Evolutionary conservation across 129 eudicot species (phyloP), one percentile per base, ranked within the genome.

Genomic region (Ambrosia artemisiifolia): DNA sequence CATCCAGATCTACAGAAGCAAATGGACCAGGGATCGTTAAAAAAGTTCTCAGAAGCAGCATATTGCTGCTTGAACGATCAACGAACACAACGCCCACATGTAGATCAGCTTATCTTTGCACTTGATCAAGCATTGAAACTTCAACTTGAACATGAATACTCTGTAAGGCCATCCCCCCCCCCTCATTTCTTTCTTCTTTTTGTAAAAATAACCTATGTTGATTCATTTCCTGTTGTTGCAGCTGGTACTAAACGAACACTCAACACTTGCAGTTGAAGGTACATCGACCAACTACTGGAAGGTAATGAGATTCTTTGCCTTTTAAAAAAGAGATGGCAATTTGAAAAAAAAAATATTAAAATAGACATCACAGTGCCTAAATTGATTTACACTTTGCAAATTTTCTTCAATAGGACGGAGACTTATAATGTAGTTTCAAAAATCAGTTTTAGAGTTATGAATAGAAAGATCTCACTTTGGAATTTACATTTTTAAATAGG

Each of bases 91-190:
- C 36, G 63, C 14, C 63, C 63, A 20, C 24, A 56, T 24, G 20
- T 56, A 24, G 63, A 56, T 56, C 63, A 9, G 36, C 11, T 56
- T 24, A 3, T 56, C 35, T 19, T 8, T 8, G 24, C 11, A 7
- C 67, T 63, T 63, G 67, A 63, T 11, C 8, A 63, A 16, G 67
- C 67, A 63, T 35, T 63, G 30, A 20, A 35, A 63, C 67, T 34
- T 63, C 67, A 63, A 35, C 18, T 35, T 2, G 17, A 11, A 24
- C 35, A 19, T 56, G 63, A 56, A 56, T 10, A 20, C 35, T 24
- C 63, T 2, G 63, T 56, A 9, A 20, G 63, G 3, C 36, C 63
- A 20, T 1, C 13, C 3, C 13, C 2, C 5, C 13, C 17, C 13
- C n/a, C n/a, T n/a, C 14, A 11, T 48, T 14, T 3, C 17, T 13